Conservation (phyloP, 805 yeast genomes). For the Scheffersomyces stipitis region DNA sequence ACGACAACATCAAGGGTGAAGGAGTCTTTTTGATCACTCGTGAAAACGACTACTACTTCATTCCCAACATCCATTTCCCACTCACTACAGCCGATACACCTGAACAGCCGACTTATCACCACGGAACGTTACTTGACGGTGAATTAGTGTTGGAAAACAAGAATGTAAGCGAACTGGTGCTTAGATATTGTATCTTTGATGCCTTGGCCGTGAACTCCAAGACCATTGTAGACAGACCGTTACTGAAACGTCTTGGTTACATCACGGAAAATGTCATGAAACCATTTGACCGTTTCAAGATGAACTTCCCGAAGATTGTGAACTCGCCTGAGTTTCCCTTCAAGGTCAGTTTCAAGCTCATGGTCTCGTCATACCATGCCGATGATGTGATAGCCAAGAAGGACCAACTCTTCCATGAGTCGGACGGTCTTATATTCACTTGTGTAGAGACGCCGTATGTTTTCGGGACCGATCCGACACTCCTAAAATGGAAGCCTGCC, state of each 20-base stretch:
- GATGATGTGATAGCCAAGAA: constrained; percentile 71
- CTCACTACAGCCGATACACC: constrained; percentile 34
- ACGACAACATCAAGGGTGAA: constrained; percentile 75
- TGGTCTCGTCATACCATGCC: constrained; percentile 81
- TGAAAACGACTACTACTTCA: constrained; percentile 79
- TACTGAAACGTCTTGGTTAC: constrained; percentile 84
- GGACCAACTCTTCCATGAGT: constrained; percentile 75
- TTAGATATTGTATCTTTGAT: constrained; percentile 86
- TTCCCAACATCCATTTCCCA: constrained; percentile 87
- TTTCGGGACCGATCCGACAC: constrained; percentile 82
- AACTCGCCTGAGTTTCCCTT: constrained; percentile 69
- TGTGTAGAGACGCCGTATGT: constrained; percentile 85
- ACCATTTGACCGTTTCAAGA: constrained; percentile 75
- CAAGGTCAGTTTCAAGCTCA: constrained; percentile 80
- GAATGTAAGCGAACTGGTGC: constrained; percentile 49
- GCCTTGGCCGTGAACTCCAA: constrained; percentile 82
- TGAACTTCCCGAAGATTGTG: constrained; percentile 69
- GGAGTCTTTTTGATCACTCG: constrained; percentile 88
- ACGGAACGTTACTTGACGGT: constrained; percentile 91
- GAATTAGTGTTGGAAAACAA: constrained; percentile 79
- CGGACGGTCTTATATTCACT: constrained; percentile 93
- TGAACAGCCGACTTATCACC: constrained; percentile 62
- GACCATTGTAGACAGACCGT: constrained; percentile 63
- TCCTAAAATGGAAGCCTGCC: constrained; percentile 96
- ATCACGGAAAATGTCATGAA: constrained; percentile 76